phyloP scores from a whole-genome alignment of 106 monocot genomes.

The Dendrobium catenatum region DNA sequence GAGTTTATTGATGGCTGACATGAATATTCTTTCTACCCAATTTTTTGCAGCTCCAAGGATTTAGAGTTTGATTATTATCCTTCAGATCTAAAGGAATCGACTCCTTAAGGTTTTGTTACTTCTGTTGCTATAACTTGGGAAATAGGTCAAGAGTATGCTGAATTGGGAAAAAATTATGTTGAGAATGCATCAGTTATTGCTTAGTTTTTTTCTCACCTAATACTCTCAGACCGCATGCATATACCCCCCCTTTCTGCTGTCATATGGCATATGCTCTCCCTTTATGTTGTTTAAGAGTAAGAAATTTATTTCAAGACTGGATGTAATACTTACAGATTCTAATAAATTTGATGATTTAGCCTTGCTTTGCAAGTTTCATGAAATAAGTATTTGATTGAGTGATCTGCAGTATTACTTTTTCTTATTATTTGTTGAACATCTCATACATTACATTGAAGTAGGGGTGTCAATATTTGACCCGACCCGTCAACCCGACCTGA shows the following conservation, averaged over 20 bases:
- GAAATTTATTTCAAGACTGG: no score
- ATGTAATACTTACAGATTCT: not conserved
- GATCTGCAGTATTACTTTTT: no score
- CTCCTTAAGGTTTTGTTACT: not conserved
- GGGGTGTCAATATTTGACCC: no score
- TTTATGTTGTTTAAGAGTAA: no score
- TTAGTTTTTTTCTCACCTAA: no score
- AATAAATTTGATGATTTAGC: not conserved
- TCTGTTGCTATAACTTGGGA: not conserved
- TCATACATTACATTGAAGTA: no score
- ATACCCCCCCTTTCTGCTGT: not conserved
- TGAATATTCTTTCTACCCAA: not conserved
- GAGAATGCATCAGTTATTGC: not conserved
- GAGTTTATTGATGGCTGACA: not conserved
- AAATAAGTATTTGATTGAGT: no score
- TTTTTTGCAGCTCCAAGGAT: slow-evolving; percentile 15
- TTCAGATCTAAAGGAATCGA: not conserved
- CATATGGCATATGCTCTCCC: not conserved
- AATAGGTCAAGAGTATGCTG: not conserved
- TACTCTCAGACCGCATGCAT: not conserved
- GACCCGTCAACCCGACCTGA: no score
- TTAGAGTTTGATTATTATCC: not conserved
- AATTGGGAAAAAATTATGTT: not conserved
- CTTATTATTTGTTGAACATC: no score
- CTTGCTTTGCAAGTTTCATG: not conserved